Conservation (phyloP, 2,329 filamentous ascomycete species). For the Colletotrichum shisoi region DNA sequence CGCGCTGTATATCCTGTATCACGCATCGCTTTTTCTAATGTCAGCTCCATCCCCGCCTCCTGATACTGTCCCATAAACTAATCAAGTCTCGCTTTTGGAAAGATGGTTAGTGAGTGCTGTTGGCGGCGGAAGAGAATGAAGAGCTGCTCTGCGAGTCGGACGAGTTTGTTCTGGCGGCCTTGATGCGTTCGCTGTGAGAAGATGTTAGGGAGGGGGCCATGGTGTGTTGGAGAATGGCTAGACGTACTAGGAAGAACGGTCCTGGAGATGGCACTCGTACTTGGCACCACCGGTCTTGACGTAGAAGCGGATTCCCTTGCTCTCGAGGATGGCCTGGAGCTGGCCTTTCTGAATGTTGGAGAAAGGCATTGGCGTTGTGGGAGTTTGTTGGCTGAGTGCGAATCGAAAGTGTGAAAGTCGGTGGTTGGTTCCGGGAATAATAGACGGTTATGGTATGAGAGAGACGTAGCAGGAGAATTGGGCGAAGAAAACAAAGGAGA, state of each 20-base stretch:
- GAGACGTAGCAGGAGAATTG: too few species aligned
- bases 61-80: neutral
- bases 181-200: constrained; percentile 51
- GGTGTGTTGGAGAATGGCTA: neutral
- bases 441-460: neutral
- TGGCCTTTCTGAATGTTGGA: constrained; percentile 22
- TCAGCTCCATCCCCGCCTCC: neutral
- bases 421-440: neutral
- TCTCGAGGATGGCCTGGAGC: constrained; percentile 25
- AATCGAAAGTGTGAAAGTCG: neutral
- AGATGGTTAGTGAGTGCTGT: constrained; percentile 34
- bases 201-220: constrained; percentile 37
- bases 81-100: neutral
- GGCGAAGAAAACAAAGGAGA: neutral
- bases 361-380: constrained; percentile 27
- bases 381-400: neutral
- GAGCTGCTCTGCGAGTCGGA: constrained; percentile 48
- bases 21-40: neutral
- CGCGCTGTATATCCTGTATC: constrained; percentile 16
- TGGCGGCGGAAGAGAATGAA: constrained; percentile 42
- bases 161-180: constrained; percentile 50
- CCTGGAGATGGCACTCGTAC: constrained; percentile 55
- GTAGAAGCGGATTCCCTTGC: constrained; percentile 54
- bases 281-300: constrained; percentile 54
- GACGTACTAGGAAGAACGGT: constrained; percentile 56